Percentiles rank a stretch among this genome's conserved stretches.
Conservation (phyloP, 495 filamentous ascomycete species). For the Sporormia fimetaria region DNA sequence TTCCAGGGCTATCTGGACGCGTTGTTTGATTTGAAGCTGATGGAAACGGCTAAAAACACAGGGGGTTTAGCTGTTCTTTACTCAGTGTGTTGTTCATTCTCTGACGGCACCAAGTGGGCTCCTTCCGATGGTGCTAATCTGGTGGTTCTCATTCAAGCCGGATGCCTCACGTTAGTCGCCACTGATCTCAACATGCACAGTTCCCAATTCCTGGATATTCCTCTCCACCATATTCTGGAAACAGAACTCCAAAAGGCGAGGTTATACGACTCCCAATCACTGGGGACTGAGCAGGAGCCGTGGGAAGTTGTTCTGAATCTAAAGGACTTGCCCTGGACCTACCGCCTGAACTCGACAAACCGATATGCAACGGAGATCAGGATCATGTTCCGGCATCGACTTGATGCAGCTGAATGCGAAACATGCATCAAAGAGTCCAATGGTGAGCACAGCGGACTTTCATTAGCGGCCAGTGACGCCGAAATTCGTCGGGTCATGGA, state of each 20-base stretch:
- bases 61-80: slow-evolving; percentile 6
- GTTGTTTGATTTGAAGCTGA: slow-evolving; percentile 1
- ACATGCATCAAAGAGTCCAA: slow-evolving; percentile 3
- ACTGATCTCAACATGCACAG: neutral
- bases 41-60: neutral
- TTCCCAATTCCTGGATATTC: slow-evolving; percentile 12
- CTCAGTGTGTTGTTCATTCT: slow-evolving; percentile 2
- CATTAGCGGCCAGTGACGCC: too few species aligned
- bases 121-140: neutral
- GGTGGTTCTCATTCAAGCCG: slow-evolving; percentile 1
- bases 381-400: slow-evolving; percentile 2
- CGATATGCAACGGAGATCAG: slow-evolving; percentile 5
- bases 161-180: slow-evolving; percentile 2
- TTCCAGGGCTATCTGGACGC: slow-evolving; percentile 19
- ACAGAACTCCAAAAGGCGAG: neutral
- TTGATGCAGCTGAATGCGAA: slow-evolving; percentile 9
- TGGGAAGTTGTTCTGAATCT: slow-evolving; percentile 10
- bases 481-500: too few species aligned
- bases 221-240: slow-evolving; percentile 6
- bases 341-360: slow-evolving; percentile 9
- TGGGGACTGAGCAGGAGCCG: slow-evolving; percentile 3
- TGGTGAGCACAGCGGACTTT: slow-evolving; percentile 1
- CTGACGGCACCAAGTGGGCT: slow-evolving; percentile 10
- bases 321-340: slow-evolving; percentile 7
- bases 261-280: slow-evolving; percentile 10